Base-by-base conservation (phyloP, 2,329 filamentous ascomycete genomes). In the Erysiphe pulchra region DNA sequence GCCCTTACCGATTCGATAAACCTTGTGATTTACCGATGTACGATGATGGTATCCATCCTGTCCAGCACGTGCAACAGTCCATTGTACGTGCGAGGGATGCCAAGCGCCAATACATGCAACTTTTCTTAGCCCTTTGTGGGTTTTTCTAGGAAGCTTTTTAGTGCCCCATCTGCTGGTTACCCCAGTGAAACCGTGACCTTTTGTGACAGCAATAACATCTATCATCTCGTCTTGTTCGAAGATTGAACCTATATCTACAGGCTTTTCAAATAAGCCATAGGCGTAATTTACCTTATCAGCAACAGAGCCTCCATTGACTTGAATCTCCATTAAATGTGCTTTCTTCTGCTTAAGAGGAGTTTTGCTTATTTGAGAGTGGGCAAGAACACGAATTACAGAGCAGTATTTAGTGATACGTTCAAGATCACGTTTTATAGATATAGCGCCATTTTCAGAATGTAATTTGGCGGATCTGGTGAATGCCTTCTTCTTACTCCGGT, bases 391-490 rank as follows among this genome's bases (percentile, higher is more conserved):
- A 73, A 98, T 82, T 67, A 95, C 86, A 59, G 85, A 90, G 82
- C 87, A 94, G 84, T 98, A 98, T 76, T 95, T 95, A 84, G 94
- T 93, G 71, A 98, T 95, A 69, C 90, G 86, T 80, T 95, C 90
- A 63, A 98, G 78, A 70, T 98, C 90, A 64, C 83, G 82, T 67
- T 81, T 85, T 73, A 95, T 80, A 62, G 83, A 85, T 59, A 82
- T 71, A 61, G 84, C 86, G 69, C 68, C 81, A 72, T 70, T 79
- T 74, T 95, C 87, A 54, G 87, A 85, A 80, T 95, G 84, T 79
- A 92, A 87, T 84, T 95, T 98, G 74, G 90, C 84, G 72, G 98
- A 98, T 76, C 92, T 94, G 76, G 90, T 98, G 75, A 98, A 98
- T 53, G 90, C 90, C 87, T 98, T 98, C 84, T 94, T 95, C 86